These are phyloP conservation scores for Myriosclerotinia scirpicola DNA, from an alignment of 2,329 filamentous ascomycete genomes.

Conservation along the genomic window DNA sequence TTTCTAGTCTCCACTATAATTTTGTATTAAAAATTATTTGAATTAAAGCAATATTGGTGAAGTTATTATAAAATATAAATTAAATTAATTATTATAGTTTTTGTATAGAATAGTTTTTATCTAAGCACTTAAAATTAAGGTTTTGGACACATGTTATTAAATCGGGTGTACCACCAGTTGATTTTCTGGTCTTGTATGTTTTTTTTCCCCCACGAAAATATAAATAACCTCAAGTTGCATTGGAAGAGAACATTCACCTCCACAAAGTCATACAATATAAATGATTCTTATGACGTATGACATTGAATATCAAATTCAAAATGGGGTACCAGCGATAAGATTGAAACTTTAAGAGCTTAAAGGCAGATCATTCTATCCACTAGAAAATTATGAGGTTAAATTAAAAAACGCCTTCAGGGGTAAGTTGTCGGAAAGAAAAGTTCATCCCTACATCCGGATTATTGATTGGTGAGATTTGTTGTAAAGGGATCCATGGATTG, in stretches of 20 bases:
- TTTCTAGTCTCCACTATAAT: too few relatives aligned
- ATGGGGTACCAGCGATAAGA: not conserved
- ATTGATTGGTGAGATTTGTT: not conserved
- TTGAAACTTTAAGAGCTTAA: constrained; percentile 12
- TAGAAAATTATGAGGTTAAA: not conserved
- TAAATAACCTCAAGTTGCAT: not conserved
- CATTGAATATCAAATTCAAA: not conserved
- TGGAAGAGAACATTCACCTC: not conserved
- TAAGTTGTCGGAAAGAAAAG: not conserved
- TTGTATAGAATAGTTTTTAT: too few relatives aligned
- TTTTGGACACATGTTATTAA: too few relatives aligned
- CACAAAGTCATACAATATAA: not conserved
- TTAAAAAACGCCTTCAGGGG: constrained; percentile 9
- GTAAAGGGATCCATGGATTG: not conserved
- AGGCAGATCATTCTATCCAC: not conserved
- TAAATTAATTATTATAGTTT: too few relatives aligned
- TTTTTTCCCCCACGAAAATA: not conserved
- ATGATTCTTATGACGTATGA: constrained; percentile 8
- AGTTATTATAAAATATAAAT: too few relatives aligned
- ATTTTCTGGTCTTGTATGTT: not conserved
- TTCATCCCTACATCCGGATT: not conserved
- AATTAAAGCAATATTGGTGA: too few relatives aligned
- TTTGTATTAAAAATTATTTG: too few relatives aligned
- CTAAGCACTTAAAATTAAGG: too few relatives aligned
- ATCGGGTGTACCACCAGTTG: too few relatives aligned